A percentile compares a stretch with the other conserved stretches of the same genome.
Evolutionary conservation across 257 asterid genomes (phyloP).

Genomic region (Haberlea rhodopensis): DNA sequence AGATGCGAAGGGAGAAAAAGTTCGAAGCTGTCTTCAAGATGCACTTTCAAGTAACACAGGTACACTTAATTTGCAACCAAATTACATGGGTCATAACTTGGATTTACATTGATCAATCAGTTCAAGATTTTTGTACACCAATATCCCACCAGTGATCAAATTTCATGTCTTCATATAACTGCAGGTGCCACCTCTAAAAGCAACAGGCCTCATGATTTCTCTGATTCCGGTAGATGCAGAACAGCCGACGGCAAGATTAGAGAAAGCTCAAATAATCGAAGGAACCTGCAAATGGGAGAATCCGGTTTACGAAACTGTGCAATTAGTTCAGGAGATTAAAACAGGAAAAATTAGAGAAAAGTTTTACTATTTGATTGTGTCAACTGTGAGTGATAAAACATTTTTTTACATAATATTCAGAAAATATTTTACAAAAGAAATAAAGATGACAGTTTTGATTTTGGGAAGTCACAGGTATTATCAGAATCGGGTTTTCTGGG

Average conservation of each 20-base stretch:
- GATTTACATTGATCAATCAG: conserved; percentile 24
- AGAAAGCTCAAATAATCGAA: conserved; percentile 62
- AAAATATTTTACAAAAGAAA: too few relatives aligned
- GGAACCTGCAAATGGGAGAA: conserved; percentile 84
- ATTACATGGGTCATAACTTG: conserved; percentile 9
- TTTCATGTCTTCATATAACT: too few relatives aligned
- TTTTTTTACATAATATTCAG: too few relatives aligned
- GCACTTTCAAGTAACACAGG: conserved; percentile 92
- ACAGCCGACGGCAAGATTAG: conserved; percentile 69
- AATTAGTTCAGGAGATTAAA: conserved; percentile 62
- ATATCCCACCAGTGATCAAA: too few relatives aligned
- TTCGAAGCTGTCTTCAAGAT: conserved; percentile 70
- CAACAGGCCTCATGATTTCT: conserved; percentile 69
- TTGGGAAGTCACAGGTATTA: conserved; percentile 95
- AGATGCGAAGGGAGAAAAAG: conserved; percentile 75
- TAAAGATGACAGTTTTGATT: too few relatives aligned
- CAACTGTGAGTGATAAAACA: conserved; percentile 68
- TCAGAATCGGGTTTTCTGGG: conserved; percentile 84
- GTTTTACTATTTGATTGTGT: conserved; percentile 64
- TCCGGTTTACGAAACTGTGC: conserved; percentile 73
- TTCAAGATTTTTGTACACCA: too few relatives aligned
- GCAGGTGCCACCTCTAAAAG: conserved; percentile 84
- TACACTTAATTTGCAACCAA: too few relatives aligned
- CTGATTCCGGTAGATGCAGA: conserved; percentile 84
- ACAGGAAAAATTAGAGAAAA: conserved; percentile 70